Percentiles rank a stretch among this genome's conserved stretches.
These are phyloP conservation scores for Neurospora sp. DNA, from an alignment of 495 filamentous ascomycete species.

Conservation along the genomic window DNA sequence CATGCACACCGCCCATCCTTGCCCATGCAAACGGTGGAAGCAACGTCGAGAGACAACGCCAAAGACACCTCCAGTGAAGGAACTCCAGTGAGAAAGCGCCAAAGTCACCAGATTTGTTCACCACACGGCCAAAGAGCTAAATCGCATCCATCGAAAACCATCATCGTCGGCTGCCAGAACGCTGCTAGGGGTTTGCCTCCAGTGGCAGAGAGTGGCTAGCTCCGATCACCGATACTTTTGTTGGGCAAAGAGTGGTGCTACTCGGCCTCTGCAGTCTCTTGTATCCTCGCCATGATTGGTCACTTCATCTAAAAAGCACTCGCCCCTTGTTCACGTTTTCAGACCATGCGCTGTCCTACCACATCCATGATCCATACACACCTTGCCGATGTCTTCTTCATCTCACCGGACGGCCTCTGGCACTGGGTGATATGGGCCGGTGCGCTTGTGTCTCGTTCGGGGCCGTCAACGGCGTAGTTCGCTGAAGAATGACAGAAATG, in stretches of 20 bases:
- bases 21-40: conserved; percentile 16
- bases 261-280: conserved; percentile 13
- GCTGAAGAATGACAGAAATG: background rate
- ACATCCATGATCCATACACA: conserved; percentile 33
- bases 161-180: conserved; percentile 4
- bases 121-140: background rate
- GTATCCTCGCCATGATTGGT: conserved; percentile 29
- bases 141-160: background rate
- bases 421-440: background rate
- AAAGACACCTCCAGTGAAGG: background rate
- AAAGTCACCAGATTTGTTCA: background rate
- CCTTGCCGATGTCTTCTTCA: conserved; percentile 23
- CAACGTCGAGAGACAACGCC: conserved; percentile 3
- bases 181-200: conserved; percentile 7
- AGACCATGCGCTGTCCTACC: conserved; percentile 32
- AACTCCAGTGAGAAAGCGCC: background rate
- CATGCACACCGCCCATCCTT: conserved; percentile 22
- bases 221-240: conserved; percentile 33
- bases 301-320: conserved; percentile 36
- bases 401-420: conserved; percentile 9
- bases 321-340: conserved; percentile 32
- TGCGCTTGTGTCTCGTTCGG: background rate
- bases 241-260: conserved; percentile 31
- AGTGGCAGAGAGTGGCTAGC: conserved; percentile 30
- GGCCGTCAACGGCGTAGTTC: background rate